These are phyloP conservation scores for Exobasidium rhododendri DNA, from an alignment of 1,284 basidiomycete genomes.

Conservation along the genomic window DNA sequence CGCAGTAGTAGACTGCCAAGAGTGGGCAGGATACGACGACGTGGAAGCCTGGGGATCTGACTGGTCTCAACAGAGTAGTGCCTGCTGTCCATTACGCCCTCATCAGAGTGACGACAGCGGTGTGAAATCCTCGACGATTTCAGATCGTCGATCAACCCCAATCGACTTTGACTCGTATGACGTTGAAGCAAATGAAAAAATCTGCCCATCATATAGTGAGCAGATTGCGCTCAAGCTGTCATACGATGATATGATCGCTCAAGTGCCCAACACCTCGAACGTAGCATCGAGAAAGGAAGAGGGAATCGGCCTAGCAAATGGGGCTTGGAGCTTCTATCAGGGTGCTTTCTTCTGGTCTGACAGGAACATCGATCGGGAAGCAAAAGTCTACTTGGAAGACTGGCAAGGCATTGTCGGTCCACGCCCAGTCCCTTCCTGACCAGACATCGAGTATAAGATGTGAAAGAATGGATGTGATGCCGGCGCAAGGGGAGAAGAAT, in stretches of 20 bases:
- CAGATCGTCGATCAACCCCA: too few relatives aligned
- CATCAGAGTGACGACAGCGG: slow-evolving; percentile 19
- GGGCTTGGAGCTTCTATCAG: background rate
- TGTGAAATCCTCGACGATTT: background rate
- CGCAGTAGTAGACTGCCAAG: slow-evolving; percentile 27
- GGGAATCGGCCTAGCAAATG: background rate
- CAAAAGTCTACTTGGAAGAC: background rate
- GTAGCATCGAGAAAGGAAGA: slow-evolving; percentile 2
- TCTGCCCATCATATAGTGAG: slow-evolving; percentile 3
- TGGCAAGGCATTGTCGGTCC: background rate
- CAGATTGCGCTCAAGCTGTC: background rate
- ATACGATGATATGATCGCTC: background rate
- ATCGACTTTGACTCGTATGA: too few relatives aligned
- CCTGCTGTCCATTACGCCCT: slow-evolving; percentile 36
- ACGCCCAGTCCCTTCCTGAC: too few relatives aligned
- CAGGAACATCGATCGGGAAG: background rate
- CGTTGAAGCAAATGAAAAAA: background rate
- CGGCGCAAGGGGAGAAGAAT: background rate
- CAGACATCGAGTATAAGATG: background rate
- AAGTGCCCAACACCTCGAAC: slow-evolving; percentile 5
- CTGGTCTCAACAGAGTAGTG: slow-evolving; percentile 33
- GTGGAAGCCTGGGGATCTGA: slow-evolving; percentile 32
- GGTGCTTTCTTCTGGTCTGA: background rate
- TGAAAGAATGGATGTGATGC: too few relatives aligned
- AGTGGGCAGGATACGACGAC: slow-evolving; percentile 36